Evolutionary conservation across 164 flowering plant species (phyloP), one percentile per base, ranked within the genome.

Genomic region (Platanus orientalis): DNA sequence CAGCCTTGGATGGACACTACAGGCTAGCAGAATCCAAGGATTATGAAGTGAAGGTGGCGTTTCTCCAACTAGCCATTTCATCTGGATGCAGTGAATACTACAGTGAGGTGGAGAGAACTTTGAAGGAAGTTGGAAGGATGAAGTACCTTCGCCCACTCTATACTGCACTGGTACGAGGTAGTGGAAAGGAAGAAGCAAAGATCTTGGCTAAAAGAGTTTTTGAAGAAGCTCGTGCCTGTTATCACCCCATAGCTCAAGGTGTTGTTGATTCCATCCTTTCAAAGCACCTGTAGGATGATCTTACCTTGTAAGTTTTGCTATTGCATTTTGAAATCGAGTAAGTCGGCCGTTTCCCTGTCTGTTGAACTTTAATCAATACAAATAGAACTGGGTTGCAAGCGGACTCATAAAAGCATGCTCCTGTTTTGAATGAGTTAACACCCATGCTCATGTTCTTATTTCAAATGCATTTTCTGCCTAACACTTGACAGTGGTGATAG

Each of bases 61-160:
- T 91, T 75, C 90, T 94, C 55, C 84, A 80, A 32, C 77, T 87
- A 59, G 93, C 96, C 12, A 79, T 88, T 50, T 73, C 84, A 11
- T 68, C 88, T 27, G 75, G 80, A 50, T 91, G 95, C 80, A 80
- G 74, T 29, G 86, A 85, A 5, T 84, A 83, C 79, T 78, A 78
- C 51, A 60, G 67, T 32, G 88, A 81, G 63, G 95, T 89, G 55
- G 99, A 94, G 83, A 86, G 81, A 67, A 88, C 96, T 23, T 67
- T 94, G 59, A 94, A 91, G 75, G 96, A 86, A 74, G 96, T 94
- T 16, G 99, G 99, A 57, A 83, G n/a, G n/a, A n/a, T n/a, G n/a
- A n/a, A n/a, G n/a, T n/a, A n/a, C n/a, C n/a, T n/a, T n/a, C n/a
- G n/a, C n/a, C n/a, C n/a, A n/a, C n/a, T n/a, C n/a, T n/a, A n/a